phyloP scores from a whole-genome alignment of 23 red algal species.

The Gracilaria gracilis region DNA sequence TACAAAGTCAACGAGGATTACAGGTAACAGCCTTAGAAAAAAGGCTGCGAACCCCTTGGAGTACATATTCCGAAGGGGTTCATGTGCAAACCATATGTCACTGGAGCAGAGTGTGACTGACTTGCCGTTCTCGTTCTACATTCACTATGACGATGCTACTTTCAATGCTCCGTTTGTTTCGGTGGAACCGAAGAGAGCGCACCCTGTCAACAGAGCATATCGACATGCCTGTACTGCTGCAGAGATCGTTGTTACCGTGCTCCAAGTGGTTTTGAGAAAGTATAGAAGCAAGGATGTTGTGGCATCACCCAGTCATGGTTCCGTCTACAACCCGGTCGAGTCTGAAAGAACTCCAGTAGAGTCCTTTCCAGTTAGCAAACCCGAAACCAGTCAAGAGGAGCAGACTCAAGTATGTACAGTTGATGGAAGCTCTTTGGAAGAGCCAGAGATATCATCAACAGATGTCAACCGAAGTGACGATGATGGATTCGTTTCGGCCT shows the following conservation, averaged over 20 bases:
- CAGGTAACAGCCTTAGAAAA: neutral
- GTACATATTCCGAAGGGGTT: neutral
- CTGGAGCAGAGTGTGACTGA: neutral
- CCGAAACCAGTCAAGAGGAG: neutral
- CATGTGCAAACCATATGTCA: neutral
- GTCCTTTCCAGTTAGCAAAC: neutral
- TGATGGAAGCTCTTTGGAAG: neutral
- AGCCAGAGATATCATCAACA: neutral
- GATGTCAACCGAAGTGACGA: neutral
- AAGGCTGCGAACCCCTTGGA: neutral
- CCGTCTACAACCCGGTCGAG: neutral
- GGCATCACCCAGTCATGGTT: neutral
- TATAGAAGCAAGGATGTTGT: neutral
- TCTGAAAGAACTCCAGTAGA: neutral
- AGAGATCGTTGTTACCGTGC: conserved; percentile 17
- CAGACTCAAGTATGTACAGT: neutral
- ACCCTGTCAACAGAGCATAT: conserved; percentile 10
- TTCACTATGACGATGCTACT: conserved; percentile 33
- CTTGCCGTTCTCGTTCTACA: conserved; percentile 41
- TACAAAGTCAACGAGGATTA: neutral
- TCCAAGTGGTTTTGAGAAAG: conserved; percentile 30
- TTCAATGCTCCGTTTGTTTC: conserved; percentile 43
- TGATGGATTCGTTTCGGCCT: conserved; percentile 6
- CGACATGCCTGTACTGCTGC: conserved; percentile 45
- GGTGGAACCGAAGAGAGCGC: conserved; percentile 20